phyloP scores from a whole-genome alignment of 805 yeast species.

The Kodamaea jinghongensis region DNA sequence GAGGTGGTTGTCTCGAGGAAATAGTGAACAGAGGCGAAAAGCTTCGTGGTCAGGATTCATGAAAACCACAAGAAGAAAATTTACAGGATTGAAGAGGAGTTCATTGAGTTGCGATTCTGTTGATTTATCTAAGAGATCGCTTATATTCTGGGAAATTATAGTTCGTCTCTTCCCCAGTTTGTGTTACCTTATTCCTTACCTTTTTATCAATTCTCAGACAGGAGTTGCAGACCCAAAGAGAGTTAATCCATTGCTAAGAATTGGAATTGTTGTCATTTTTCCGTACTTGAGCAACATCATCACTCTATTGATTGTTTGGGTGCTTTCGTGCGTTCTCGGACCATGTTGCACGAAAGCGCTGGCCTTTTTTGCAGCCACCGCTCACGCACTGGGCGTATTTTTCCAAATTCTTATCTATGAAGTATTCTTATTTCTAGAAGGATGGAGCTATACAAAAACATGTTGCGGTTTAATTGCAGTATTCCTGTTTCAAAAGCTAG shows the following conservation, averaged over 20 bases:
- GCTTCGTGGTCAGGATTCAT: conserved; percentile 81
- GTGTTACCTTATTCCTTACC: conserved; percentile 54
- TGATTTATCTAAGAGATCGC: background rate
- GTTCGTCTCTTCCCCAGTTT: background rate
- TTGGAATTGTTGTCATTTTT: conserved; percentile 48
- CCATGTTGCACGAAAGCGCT: conserved; percentile 32
- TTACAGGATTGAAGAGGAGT: conserved; percentile 24
- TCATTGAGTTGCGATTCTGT: background rate
- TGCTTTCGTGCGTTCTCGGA: conserved; percentile 36
- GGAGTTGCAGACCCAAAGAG: conserved; percentile 52
- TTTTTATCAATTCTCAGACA: conserved; percentile 82
- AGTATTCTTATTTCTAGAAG: conserved; percentile 38
- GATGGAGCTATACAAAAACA: conserved; percentile 39
- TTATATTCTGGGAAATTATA: conserved; percentile 1
- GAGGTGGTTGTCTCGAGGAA: conserved; percentile 82
- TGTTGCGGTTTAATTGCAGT: conserved; percentile 39
- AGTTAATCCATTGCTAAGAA: conserved; percentile 56
- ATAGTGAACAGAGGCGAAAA: conserved; percentile 51
- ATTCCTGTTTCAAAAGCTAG: conserved; percentile 33
- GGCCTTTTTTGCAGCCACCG: conserved; percentile 40
- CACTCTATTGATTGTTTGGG: conserved; percentile 30
- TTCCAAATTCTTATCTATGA: conserved; percentile 35
- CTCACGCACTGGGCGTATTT: conserved; percentile 35
- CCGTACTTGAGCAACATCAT: conserved; percentile 47
- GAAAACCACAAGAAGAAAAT: conserved; percentile 20